Evolutionary conservation across 2,329 filamentous ascomycete species (phyloP), one percentile per base, ranked within the genome.

Genomic region (Aureobasidium sp.): DNA sequence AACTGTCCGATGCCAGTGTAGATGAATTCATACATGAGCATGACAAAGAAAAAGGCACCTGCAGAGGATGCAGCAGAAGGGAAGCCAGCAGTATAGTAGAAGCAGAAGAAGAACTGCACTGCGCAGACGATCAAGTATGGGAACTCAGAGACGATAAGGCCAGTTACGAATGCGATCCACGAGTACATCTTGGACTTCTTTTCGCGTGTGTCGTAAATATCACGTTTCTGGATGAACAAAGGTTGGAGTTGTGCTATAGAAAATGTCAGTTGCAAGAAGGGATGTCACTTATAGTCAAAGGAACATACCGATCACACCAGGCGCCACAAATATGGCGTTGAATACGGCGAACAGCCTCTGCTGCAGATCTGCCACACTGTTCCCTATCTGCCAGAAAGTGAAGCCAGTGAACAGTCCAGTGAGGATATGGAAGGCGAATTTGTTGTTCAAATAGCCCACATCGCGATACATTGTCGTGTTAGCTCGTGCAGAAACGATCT

Each of bases 361-460:
- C 22, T 68, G 64, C 62, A 71, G 64, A 35, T 72, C 71, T 40
- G 27, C 19, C 14, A n/a, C 3, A 3, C 5, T 27, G 35, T 38
- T 52, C n/a, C 53, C 47, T 8, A 71, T 56, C 42, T 68, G 58
- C 68, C 68, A 72, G 62, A 71, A 72, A 1, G 69, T 69, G 44
- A 72, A 71, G 21, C 62, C 65, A 55, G 70, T 69, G 63, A 72
- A 70, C 11, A 72, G 55, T n/a, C 66, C 66, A 59, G 95, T 86
- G 56, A 83, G 79, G 55, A 91, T 74, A 66, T 95, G 89, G 64
- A 86, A 90, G 74, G 91, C 93, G 16, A 95, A 73, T 16, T 89
- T 81, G 0, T 89, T 94, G 68, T 94, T 93, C 44, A 89, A 83
- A 66, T 95, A 95, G 72, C 94, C 90, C 30, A 87, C 86, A 2